Evolutionary conservation across 352 stramenopile genomes (phyloP), one percentile per base, ranked within the genome.

Genomic region (Globisporangium nodosum): DNA sequence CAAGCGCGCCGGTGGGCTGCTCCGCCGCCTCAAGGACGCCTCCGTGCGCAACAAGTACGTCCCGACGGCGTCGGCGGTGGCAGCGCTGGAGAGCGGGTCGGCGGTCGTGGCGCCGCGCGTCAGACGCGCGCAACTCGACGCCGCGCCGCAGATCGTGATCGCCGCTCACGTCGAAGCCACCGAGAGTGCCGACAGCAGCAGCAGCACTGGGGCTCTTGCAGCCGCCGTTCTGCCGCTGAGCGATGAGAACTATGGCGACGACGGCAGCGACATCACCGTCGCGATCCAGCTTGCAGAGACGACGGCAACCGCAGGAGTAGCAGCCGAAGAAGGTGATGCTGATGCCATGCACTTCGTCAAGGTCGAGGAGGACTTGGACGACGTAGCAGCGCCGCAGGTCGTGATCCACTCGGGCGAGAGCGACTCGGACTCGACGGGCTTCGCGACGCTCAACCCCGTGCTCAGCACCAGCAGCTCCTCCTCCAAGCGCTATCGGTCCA

Each of bases 391-490:
- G 0, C 78, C 81, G 4, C 74, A 89, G 60, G 76, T 91, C 3
- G 71, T 91, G 39, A 91, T 91, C 49, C 81, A 91, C 54, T 88
- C 81, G 21, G 74, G 74, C 16, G 81, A 90, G 43, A 85, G 70
- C 21, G 78, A 90, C 42, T 74, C 75, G 33, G 71, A 85, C 39
- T 76, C 68, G 33, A 63, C 67, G 16, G 72, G 75, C 16, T 91
- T 87, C 45, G 78, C 73, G 43, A 89, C 71, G 18, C 66, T 89
- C 3, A 91, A 91, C 33, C 81, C 81, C 1, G 66, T 91, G 7
- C 78, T 91, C 55, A 69, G 60, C 47, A 21, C 12, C 35, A 63
- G 31, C 20, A 21, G 31, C 35, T 45, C 24, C 16, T 54, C 3
- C 20, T 49, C 42, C 52, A 39, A 47, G 12, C 30, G 45, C 16